Conservation (phyloP, 2,329 filamentous ascomycete genomes). For the Alternaria postmessia region DNA sequence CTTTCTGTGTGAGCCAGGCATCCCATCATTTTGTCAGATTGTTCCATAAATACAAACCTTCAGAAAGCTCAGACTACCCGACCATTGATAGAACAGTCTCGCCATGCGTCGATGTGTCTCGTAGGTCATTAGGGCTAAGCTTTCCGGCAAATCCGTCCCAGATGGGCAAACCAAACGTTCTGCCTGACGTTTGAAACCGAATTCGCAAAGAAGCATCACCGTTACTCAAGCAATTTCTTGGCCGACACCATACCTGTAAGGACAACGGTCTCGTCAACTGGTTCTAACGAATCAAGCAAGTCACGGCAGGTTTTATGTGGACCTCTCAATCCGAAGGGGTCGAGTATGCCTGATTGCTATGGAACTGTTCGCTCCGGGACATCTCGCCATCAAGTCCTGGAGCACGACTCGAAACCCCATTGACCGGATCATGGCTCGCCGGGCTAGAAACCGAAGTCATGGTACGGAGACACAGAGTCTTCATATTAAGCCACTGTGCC, state of each 20-base stretch:
- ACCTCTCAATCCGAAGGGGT: neutral
- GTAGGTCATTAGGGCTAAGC: slow-evolving; percentile 21
- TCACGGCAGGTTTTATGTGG: neutral
- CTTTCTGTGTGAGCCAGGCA: neutral
- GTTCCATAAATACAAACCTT: neutral
- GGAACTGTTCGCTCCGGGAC: slow-evolving; percentile 4
- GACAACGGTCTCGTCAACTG: slow-evolving; percentile 19
- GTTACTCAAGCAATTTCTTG: slow-evolving; percentile 30
- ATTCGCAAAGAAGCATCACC: slow-evolving; percentile 29
- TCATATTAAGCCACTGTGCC: slow-evolving; percentile 37
- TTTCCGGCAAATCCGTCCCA: slow-evolving; percentile 25
- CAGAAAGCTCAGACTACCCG: neutral
- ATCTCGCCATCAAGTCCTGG: slow-evolving; percentile 7
- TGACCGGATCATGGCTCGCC: slow-evolving; percentile 13
- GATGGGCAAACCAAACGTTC: slow-evolving; percentile 36
- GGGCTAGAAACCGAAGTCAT: slow-evolving; percentile 11
- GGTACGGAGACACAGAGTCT: slow-evolving; percentile 18
- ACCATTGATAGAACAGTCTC: slow-evolving; percentile 1
- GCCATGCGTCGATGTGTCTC: slow-evolving; percentile 12
- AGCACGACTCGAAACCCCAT: slow-evolving; percentile 16
- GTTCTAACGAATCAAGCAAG: slow-evolving; percentile 17
- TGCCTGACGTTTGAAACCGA: slow-evolving; percentile 39
- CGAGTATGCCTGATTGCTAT: slow-evolving; percentile 16
- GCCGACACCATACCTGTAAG: slow-evolving; percentile 36
- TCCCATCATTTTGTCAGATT: neutral